Evolutionary conservation across 176 grass and related monocot species (phyloP).

Genomic region (Otatea glauca): DNA sequence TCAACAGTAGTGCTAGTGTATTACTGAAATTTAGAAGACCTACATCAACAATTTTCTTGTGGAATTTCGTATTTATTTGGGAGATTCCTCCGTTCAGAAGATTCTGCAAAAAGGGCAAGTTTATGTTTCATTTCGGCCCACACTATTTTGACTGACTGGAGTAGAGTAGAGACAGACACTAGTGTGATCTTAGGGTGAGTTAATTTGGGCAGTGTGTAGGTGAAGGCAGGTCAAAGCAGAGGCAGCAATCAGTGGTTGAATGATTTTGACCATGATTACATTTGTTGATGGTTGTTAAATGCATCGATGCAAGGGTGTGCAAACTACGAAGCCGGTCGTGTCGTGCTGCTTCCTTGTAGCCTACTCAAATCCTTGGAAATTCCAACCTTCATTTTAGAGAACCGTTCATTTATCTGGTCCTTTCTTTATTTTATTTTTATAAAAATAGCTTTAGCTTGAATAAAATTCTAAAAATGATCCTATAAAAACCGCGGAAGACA

Average conservation of each 20-base stretch:
- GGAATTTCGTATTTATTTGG: not conserved
- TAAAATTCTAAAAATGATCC: too few relatives aligned
- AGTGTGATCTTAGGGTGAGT: not conserved
- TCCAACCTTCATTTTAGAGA: constrained; percentile 20
- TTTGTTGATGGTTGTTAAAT: constrained; percentile 1
- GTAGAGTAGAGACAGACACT: not conserved
- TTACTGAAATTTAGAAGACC: not conserved
- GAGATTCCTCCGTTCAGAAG: too few relatives aligned
- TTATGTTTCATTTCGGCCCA: not conserved
- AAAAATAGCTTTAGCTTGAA: too few relatives aligned
- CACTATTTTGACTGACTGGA: not conserved
- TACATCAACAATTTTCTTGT: too few relatives aligned
- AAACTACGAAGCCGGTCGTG: constrained; percentile 10
- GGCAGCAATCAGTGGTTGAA: not conserved
- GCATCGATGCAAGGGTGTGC: constrained; percentile 33
- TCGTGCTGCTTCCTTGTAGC: constrained; percentile 31
- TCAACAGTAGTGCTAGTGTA: not conserved
- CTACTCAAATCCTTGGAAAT: constrained; percentile 40
- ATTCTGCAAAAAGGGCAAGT: not conserved
- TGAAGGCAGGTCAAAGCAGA: not conserved
- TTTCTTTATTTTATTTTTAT: too few relatives aligned
- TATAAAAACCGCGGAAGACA: too few relatives aligned
- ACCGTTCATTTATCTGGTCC: too few relatives aligned
- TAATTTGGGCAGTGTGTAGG: constrained; percentile 28
- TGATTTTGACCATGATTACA: constrained; percentile 42